Evolutionary conservation across 106 monocot genomes (phyloP).

Genomic region (Dendrobium huoshanense): DNA sequence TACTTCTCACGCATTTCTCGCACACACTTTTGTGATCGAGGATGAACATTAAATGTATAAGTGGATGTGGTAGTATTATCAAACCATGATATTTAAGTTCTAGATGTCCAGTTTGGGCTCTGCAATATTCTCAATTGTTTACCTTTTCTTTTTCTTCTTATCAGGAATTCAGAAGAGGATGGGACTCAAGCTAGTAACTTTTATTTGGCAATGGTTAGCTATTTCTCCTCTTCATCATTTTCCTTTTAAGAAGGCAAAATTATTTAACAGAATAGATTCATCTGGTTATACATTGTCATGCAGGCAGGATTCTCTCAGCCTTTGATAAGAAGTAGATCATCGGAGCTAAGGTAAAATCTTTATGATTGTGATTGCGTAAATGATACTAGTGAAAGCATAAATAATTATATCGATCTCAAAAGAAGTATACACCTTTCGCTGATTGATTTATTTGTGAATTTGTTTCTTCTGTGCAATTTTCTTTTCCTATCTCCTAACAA

Average conservation of each 20-base stretch:
- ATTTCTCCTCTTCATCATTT: neutral
- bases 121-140: neutral
- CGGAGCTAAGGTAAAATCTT: conserved; percentile 3
- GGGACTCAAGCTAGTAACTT: neutral
- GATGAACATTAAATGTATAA: too few relatives aligned
- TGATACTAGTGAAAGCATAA: neutral
- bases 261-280: neutral
- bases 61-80: too few relatives aligned
- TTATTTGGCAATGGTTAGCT: neutral
- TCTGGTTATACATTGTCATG: neutral
- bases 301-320: neutral
- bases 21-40: too few relatives aligned
- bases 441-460: neutral
- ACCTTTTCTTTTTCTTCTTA: neutral
- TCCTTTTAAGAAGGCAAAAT: neutral
- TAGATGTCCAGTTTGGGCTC: neutral
- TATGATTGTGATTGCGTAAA: neutral
- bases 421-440: neutral
- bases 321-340: neutral
- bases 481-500: neutral
- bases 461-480: neutral
- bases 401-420: neutral
- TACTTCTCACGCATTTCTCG: too few relatives aligned
- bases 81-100: neutral
- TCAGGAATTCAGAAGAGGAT: conserved; percentile 5